Base-by-base conservation (phyloP, 805 yeast species). In the Saccharomycopsis babjevae region DNA sequence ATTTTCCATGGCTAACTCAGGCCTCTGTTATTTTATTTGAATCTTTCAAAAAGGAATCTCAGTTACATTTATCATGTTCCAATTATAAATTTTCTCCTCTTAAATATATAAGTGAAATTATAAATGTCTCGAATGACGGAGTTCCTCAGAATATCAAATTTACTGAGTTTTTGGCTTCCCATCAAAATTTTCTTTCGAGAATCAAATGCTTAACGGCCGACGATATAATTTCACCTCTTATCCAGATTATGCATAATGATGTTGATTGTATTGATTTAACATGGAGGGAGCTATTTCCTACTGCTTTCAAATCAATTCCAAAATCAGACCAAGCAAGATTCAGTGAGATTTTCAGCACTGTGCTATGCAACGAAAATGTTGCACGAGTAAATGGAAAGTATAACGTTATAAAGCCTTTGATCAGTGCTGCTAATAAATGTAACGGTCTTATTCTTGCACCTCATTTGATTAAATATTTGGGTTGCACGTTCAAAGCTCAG, bases 1-100 rank as follows among this genome's bases (percentile, higher is more conserved):
- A 94, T 66, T 88, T 88, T 67, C 88, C 91, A 50, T 94, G 99
- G 99, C 74, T 93, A 64, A 90, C 90, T 70, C 98, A 93, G 71
- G 98, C 97, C 0, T 76, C 89, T 20, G 97, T 92, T 69, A 73
- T 96, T 34, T 73, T 94, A 6, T 89, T 86, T 68, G 96, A 94
- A 0, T 79, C 96, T 0, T 84, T 89, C 66, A 86, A 85, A 61
- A 72, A 71, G 46, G 78, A 79, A 0, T 75, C 79, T 60, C 71
- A 68, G 1, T 66, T 90, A 20, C 72, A 71, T 28, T 70, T 89
- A 55, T 71, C 73, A 1, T 72, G 73, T 0, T 77, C 74, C 16
- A 84, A 84, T 54, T 79, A 81, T 66, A 76, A 75, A 46, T 74
- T 88, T 56, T 79, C 88, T 5, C 74, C 84, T 0, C 73, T 86